phyloP scores from a whole-genome alignment of 345 rosid species.

The Erucastrum elatum region DNA sequence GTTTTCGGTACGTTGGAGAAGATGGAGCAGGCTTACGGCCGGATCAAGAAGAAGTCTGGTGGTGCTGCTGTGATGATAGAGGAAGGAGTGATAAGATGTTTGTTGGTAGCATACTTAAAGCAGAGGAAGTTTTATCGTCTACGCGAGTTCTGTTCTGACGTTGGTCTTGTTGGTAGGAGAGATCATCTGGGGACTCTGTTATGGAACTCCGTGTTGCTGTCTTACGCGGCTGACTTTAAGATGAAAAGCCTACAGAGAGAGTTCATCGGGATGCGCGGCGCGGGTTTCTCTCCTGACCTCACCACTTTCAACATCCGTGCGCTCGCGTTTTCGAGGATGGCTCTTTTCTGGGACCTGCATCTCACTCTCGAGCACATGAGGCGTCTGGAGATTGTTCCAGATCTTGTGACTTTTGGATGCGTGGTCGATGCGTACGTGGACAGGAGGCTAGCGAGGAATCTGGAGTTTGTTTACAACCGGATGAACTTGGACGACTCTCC shows the following conservation, averaged over 20 bases:
- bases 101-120: slow-evolving; percentile 54
- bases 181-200: no score
- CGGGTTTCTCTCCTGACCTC: slow-evolving; percentile 72
- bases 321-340: slow-evolving; percentile 76
- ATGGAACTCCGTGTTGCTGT: slow-evolving; percentile 77
- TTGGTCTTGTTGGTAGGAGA: no score
- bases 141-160: slow-evolving; percentile 60
- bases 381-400: slow-evolving; percentile 57
- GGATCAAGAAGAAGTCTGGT: slow-evolving; percentile 59
- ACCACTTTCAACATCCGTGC: slow-evolving; percentile 77
- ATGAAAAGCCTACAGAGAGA: slow-evolving; percentile 90
- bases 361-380: slow-evolving; percentile 84
- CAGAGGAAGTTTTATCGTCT: slow-evolving; percentile 51
- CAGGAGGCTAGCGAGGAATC: slow-evolving; percentile 59
- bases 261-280: slow-evolving; percentile 56
- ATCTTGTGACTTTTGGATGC: slow-evolving; percentile 80
- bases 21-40: slow-evolving; percentile 62
- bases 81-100: slow-evolving; percentile 57
- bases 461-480: slow-evolving; percentile 59
- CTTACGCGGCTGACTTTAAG: slow-evolving; percentile 79
- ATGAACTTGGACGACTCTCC: slow-evolving; percentile 61
- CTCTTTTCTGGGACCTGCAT: slow-evolving; percentile 87
- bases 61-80: slow-evolving; percentile 39
- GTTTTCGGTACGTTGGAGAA: slow-evolving; percentile 52
- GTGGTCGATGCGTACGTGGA: slow-evolving; percentile 86